Evolutionary conservation across 2,329 filamentous ascomycete species (phyloP).

Genomic region (Phialophora verrucosa): DNA sequence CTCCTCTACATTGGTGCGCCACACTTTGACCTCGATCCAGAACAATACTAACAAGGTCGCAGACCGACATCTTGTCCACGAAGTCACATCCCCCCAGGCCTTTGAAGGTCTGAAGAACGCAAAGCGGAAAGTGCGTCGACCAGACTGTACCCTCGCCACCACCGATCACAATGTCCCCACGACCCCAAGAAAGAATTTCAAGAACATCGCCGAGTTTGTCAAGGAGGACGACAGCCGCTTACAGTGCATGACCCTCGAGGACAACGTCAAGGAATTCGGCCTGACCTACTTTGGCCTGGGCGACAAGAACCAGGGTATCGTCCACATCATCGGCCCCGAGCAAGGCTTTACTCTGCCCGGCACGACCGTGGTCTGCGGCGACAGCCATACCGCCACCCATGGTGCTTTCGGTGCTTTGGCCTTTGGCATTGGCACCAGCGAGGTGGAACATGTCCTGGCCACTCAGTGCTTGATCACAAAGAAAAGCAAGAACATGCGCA

Average conservation of each 20-base stretch:
- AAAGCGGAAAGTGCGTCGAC: slow-evolving; percentile 82
- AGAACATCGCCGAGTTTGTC: slow-evolving; percentile 91
- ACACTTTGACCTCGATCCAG: slow-evolving; percentile 12
- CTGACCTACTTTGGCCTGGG: slow-evolving; percentile 96
- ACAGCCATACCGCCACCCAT: slow-evolving; percentile 97
- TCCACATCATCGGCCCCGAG: slow-evolving; percentile 97
- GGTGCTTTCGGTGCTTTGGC: slow-evolving; percentile 94
- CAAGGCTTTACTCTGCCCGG: slow-evolving; percentile 98
- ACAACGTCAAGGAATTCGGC: slow-evolving; percentile 96
- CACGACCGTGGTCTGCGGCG: slow-evolving; percentile 95
- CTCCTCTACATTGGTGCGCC: slow-evolving; percentile 86
- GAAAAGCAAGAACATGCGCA: slow-evolving; percentile 97
- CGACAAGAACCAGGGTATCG: slow-evolving; percentile 96
- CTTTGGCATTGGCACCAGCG: slow-evolving; percentile 96
- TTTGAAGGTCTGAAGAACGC: slow-evolving; percentile 95
- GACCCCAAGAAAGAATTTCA: slow-evolving; percentile 85
- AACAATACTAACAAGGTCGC: slow-evolving; percentile 35
- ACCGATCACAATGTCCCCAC: slow-evolving; percentile 99
- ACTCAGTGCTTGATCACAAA: slow-evolving; percentile 95
- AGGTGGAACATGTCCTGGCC: slow-evolving; percentile 97
- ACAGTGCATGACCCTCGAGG: slow-evolving; percentile 94
- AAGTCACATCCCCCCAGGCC: slow-evolving; percentile 99
- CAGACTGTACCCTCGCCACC: slow-evolving; percentile 94
- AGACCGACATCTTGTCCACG: slow-evolving; percentile 96
- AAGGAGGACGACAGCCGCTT: slow-evolving; percentile 90